phyloP scores from a whole-genome alignment of 2,329 filamentous ascomycete genomes.

The Tolypocladium inflatum region DNA sequence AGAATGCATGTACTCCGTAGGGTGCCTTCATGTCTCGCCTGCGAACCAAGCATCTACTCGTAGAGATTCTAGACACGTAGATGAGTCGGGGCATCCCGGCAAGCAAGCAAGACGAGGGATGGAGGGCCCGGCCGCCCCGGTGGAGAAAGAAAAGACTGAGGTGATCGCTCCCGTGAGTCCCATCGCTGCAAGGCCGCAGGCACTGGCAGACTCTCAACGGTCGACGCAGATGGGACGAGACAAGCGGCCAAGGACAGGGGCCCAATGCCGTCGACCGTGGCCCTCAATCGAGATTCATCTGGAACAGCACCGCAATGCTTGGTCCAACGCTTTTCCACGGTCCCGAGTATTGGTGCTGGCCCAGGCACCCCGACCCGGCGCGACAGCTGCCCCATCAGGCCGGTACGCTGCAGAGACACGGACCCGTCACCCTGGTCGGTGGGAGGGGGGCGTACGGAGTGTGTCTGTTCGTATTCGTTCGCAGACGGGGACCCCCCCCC shows the following conservation, averaged over 20 bases:
- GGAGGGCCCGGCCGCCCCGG: no score
- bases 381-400: no score
- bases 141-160: no score
- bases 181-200: no score
- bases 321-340: not conserved
- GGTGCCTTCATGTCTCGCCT: not conserved
- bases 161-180: not conserved
- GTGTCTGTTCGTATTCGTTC: no score
- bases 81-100: not conserved
- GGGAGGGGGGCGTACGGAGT: no score
- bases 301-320: not conserved
- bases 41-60: not conserved
- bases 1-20: not conserved
- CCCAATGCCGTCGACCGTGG: not conserved
- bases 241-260: no score
- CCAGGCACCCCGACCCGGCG: no score
- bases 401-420: no score
- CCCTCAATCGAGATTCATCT: slow-evolving; percentile 1
- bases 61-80: no score
- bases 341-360: not conserved
- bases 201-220: not conserved
- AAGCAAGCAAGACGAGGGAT: not conserved
- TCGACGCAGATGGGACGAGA: not conserved
- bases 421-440: no score
- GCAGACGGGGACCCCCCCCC: no score